Conservation (phyloP, 805 yeast genomes). For the Yarrowia divulgata region DNA sequence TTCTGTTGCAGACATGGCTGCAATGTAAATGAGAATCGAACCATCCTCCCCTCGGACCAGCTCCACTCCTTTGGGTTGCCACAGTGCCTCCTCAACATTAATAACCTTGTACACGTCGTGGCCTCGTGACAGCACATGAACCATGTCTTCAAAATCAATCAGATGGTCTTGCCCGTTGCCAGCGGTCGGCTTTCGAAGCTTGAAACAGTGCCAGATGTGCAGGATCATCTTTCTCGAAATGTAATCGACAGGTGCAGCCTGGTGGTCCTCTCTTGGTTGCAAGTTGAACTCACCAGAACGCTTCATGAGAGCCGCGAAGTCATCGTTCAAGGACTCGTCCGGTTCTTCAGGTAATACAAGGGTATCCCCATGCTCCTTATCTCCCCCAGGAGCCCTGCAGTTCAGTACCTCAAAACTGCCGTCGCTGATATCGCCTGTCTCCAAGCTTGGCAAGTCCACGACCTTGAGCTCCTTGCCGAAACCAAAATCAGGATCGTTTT, state of each 20-base stretch:
- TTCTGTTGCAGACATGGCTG: not conserved
- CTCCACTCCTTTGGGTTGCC: constrained; percentile 1
- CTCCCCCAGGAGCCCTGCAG: not conserved
- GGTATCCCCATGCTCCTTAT: not conserved
- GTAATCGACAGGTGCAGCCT: not conserved
- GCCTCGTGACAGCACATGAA: constrained; percentile 8
- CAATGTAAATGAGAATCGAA: not conserved
- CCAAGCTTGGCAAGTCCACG: constrained; percentile 1
- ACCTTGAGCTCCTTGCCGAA: not conserved
- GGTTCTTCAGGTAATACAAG: not conserved
- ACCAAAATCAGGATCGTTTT: not conserved
- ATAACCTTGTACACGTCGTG: constrained; percentile 17
- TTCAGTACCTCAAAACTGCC: not conserved
- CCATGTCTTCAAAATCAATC: not conserved
- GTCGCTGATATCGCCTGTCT: not conserved
- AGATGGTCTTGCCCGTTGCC: not conserved
- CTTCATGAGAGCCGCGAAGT: constrained; percentile 2
- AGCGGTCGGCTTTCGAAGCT: not conserved
- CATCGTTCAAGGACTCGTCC: not conserved
- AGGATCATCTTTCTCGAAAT: constrained; percentile 6
- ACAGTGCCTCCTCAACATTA: not conserved
- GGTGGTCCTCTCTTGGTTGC: not conserved
- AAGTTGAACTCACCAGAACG: not conserved
- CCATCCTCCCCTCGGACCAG: not conserved
- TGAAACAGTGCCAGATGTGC: constrained; percentile 21